Base-by-base conservation (phyloP, 1,284 basidiomycete genomes). In the Coniophora puteana region DNA sequence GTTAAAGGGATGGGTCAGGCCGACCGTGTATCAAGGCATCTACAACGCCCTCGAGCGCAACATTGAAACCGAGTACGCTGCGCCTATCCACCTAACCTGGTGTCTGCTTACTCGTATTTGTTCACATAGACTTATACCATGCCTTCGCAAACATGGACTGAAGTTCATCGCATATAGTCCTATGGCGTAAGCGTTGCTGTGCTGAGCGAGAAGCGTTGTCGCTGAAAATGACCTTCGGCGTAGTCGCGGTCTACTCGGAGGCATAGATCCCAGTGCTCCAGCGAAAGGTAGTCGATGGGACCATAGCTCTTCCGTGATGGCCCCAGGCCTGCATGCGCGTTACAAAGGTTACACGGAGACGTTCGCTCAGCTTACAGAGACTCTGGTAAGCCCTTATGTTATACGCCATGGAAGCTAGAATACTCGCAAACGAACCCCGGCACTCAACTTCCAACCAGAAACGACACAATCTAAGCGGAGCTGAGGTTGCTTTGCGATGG, bases 11-110 rank as follows among this genome's bases (percentile, higher is more conserved):
- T 84, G 69, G 49, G 68, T 83, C 46, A 68, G 73, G 54, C 83
- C 83, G 1, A 76, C 75, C 0, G 79, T 71, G 1, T 88, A 87
- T 54, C 82, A 89, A 55, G 83, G 80, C 4, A 66, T 78, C 43
- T 78, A 78, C 53, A 78, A 74, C 48, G 72, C 72, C 4, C 61
- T 79, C 17, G 72, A 78, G 46, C 59, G 73, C 21, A 57, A 55
- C 20, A 18, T 34, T 14, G 41, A 33, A 18, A 11, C 30, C 13
- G 37, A 34, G 30, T 38, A 23, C n/a, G 41, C 29, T 17, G 18
- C 14, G 18, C 14, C 14, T 20, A 12, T 16, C 20, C 8, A 22
- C 11, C 21, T 23, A n/a, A 22, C 14, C 8, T 16, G 21, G 13
- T 4, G n/a, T n/a, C n/a, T 26, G 26, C 16, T 8, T 2, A 4